These are phyloP conservation scores for Westerdykella ornata DNA, from an alignment of 2,329 filamentous ascomycete genomes.

Conservation along the genomic window DNA sequence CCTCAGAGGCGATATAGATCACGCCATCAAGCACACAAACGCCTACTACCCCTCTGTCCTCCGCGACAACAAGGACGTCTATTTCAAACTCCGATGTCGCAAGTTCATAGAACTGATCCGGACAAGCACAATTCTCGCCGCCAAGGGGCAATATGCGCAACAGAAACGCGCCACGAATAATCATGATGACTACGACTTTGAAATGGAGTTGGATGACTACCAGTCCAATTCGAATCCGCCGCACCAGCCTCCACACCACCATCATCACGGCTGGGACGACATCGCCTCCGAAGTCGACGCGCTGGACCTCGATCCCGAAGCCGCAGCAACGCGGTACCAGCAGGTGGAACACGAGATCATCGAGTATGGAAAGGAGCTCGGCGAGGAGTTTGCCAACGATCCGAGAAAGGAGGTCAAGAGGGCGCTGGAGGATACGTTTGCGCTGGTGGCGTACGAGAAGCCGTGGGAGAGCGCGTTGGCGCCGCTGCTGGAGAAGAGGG, in stretches of 20 bases:
- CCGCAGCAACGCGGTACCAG: constrained; percentile 24
- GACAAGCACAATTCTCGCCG: constrained; percentile 9
- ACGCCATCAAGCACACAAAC: constrained; percentile 73
- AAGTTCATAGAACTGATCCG: constrained; percentile 84
- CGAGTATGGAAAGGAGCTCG: constrained; percentile 70
- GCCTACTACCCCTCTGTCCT: constrained; percentile 75
- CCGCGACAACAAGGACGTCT: constrained; percentile 70
- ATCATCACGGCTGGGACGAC: constrained; percentile 15
- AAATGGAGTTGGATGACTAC: constrained; percentile 50
- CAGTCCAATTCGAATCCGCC: background rate
- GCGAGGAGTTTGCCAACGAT: constrained; percentile 69
- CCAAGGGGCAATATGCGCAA: constrained; percentile 5
- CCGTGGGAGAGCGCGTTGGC: constrained; percentile 70
- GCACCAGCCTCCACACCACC: constrained; percentile 4
- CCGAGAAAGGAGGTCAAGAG: constrained; percentile 62
- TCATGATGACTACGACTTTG: constrained; percentile 46
- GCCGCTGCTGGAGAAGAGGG: constrained; percentile 68
- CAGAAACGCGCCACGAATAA: constrained; percentile 18
- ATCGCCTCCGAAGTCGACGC: constrained; percentile 33
- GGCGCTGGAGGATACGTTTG: constrained; percentile 76
- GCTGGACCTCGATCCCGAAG: constrained; percentile 20
- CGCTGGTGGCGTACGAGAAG: constrained; percentile 78
- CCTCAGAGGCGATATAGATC: constrained; percentile 86
- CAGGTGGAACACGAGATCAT: constrained; percentile 62
- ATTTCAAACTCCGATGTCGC: constrained; percentile 80